A percentile compares a stretch with the other conserved stretches of the same genome.
Conservation (phyloP, 2,329 filamentous ascomycete species). For the Xylaria sp. region DNA sequence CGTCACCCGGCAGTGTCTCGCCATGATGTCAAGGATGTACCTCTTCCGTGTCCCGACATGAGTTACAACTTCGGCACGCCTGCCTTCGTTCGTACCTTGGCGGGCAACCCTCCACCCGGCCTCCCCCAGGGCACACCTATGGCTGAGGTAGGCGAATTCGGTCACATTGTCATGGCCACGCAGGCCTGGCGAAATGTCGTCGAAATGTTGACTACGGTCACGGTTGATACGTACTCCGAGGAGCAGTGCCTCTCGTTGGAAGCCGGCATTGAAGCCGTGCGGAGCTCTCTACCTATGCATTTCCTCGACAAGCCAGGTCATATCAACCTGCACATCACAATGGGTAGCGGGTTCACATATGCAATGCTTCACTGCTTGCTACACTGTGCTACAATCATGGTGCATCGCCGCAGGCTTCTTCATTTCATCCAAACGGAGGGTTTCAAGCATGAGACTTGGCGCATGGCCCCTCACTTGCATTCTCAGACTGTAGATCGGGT, state of each 20-base stretch:
- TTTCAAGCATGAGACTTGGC: conserved; percentile 66
- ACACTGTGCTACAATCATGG: conserved; percentile 69
- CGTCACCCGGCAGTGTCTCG: conserved; percentile 66
- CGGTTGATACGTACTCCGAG: conserved; percentile 63
- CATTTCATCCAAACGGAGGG: conserved; percentile 64
- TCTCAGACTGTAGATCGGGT: conserved; percentile 64
- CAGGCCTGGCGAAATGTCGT: conserved; percentile 71
- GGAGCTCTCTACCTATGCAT: conserved; percentile 65
- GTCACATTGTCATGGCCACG: conserved; percentile 68
- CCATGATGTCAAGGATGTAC: conserved; percentile 65
- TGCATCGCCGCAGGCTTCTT: conserved; percentile 67
- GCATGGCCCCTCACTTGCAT: conserved; percentile 60
- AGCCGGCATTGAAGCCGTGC: conserved; percentile 65
- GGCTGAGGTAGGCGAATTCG: conserved; percentile 69
- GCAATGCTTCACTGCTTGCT: conserved; percentile 71
- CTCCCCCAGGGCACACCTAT: conserved; percentile 54
- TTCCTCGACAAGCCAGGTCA: conserved; percentile 70
- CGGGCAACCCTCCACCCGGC: conserved; percentile 53
- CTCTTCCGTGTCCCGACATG: conserved; percentile 69
- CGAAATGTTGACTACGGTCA: conserved; percentile 67
- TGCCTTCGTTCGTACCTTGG: conserved; percentile 67
- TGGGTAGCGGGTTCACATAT: conserved; percentile 71
- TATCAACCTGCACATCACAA: conserved; percentile 70
- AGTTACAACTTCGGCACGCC: conserved; percentile 71
- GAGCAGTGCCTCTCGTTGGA: conserved; percentile 62